Evolutionary conservation across 2,329 filamentous ascomycete genomes (phyloP).

Genomic region (Dactylellina drechsleri): DNA sequence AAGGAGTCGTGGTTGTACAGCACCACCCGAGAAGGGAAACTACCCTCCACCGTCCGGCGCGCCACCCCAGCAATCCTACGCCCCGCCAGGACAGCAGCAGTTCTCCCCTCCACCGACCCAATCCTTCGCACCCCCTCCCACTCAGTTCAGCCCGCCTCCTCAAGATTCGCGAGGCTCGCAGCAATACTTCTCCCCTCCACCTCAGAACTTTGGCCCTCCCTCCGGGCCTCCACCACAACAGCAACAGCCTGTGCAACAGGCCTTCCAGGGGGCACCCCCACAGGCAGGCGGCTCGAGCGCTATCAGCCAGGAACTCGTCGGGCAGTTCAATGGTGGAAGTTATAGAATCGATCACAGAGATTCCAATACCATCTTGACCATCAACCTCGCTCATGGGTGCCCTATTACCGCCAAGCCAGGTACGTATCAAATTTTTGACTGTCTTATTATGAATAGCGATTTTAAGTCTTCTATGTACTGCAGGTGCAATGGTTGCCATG

Average conservation of each 20-base stretch:
- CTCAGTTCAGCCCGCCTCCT: slow-evolving; percentile 56
- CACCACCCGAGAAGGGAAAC: slow-evolving; percentile 53
- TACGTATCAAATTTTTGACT: slow-evolving; percentile 58
- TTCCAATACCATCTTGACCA: slow-evolving; percentile 85
- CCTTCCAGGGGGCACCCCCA: slow-evolving; percentile 60
- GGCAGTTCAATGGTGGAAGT: slow-evolving; percentile 96
- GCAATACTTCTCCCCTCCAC: slow-evolving; percentile 59
- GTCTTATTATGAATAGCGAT: background rate
- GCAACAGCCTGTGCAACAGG: slow-evolving; percentile 58
- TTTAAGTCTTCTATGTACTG: slow-evolving; percentile 13
- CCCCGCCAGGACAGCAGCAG: slow-evolving; percentile 62
- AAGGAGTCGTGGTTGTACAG: slow-evolving; percentile 2
- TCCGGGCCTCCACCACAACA: slow-evolving; percentile 59
- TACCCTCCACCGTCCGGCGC: slow-evolving; percentile 53
- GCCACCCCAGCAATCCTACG: slow-evolving; percentile 57
- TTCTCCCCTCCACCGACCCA: slow-evolving; percentile 66
- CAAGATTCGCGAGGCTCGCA: slow-evolving; percentile 55
- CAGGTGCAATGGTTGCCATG: slow-evolving; percentile 94
- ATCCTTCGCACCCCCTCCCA: slow-evolving; percentile 59
- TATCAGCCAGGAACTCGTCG: slow-evolving; percentile 77
- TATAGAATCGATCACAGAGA: slow-evolving; percentile 94
- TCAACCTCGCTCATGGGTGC: slow-evolving; percentile 89
- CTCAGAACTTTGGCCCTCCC: slow-evolving; percentile 54
- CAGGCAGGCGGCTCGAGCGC: slow-evolving; percentile 55
- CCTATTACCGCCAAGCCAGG: slow-evolving; percentile 83